These are phyloP conservation scores for Phaeotremella skinneri DNA, from an alignment of 768 basidiomycete genomes.

Conservation along the genomic window DNA sequence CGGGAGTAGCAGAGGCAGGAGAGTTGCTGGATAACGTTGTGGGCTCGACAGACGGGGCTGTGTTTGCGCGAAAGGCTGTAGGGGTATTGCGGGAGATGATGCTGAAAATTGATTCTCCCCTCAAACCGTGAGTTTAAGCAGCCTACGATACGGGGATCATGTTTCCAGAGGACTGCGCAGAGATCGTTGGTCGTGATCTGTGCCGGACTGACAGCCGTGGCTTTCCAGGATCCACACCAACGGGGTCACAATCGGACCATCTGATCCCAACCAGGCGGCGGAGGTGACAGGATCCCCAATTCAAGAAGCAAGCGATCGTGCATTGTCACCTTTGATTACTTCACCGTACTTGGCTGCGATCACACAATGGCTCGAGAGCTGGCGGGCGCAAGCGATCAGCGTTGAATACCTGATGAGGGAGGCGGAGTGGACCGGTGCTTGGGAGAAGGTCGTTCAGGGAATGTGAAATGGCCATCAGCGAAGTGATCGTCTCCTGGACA, in stretches of 20 bases:
- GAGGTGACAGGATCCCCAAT: neutral
- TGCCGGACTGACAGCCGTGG: too few relatives aligned
- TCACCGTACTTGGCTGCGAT: neutral
- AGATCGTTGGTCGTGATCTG: too few relatives aligned
- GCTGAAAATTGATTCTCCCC: slow-evolving; percentile 19
- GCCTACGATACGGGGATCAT: too few relatives aligned
- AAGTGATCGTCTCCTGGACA: too few relatives aligned
- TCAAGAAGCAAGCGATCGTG: too few relatives aligned
- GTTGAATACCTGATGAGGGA: slow-evolving; percentile 35
- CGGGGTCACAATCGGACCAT: too few relatives aligned
- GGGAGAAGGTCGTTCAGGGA: slow-evolving; percentile 25
- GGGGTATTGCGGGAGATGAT: slow-evolving; percentile 34
- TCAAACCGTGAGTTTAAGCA: slow-evolving; percentile 11
- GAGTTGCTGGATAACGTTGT: slow-evolving; percentile 39
- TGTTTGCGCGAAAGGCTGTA: slow-evolving; percentile 24
- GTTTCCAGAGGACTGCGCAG: too few relatives aligned
- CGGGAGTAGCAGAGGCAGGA: slow-evolving; percentile 28
- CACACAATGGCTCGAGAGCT: slow-evolving; percentile 22
- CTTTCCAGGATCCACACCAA: too few relatives aligned
- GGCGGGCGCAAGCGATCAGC: slow-evolving; percentile 21
- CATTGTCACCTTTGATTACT: too few relatives aligned
- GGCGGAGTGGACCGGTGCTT: slow-evolving; percentile 36
- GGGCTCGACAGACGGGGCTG: slow-evolving; percentile 11
- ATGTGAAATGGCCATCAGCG: slow-evolving; percentile 13
- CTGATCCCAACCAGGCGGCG: neutral